A percentile compares a stretch with the other conserved stretches of the same genome.
These are phyloP conservation scores for Lachnellula cervina DNA, from an alignment of 2,329 filamentous ascomycete genomes.

Conservation along the genomic window DNA sequence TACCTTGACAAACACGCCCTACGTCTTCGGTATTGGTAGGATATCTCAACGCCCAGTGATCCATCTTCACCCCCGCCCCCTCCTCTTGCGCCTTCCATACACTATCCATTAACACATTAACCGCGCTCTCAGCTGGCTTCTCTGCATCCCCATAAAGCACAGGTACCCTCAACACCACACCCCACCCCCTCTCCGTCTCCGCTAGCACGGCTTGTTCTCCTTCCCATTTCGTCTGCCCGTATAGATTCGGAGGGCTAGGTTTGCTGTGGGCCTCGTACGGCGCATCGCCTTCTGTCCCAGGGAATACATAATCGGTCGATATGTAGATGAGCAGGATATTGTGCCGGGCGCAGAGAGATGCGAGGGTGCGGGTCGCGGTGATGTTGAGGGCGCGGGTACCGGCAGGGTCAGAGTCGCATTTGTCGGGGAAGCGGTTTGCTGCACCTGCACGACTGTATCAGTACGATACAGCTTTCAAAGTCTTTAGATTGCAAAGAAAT, in stretches of 20 bases:
- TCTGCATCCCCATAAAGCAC: slow-evolving; percentile 78
- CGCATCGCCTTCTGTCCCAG: slow-evolving; percentile 70
- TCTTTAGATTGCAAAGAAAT: too few relatives aligned
- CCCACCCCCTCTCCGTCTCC: slow-evolving; percentile 49
- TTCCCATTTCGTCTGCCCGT: slow-evolving; percentile 68
- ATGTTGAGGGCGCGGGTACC: slow-evolving; percentile 72
- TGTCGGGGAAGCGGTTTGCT: slow-evolving; percentile 83
- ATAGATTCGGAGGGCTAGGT: slow-evolving; percentile 72
- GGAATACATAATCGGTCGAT: slow-evolving; percentile 78
- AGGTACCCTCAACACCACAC: slow-evolving; percentile 72
- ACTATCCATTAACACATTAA: slow-evolving; percentile 74
- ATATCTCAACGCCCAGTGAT: slow-evolving; percentile 79
- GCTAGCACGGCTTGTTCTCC: slow-evolving; percentile 67
- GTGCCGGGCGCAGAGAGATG: slow-evolving; percentile 55
- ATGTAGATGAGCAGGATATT: slow-evolving; percentile 70
- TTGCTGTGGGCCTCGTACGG: slow-evolving; percentile 66
- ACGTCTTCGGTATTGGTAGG: slow-evolving; percentile 89
- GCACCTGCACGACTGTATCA: slow-evolving; percentile 51
- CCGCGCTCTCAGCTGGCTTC: slow-evolving; percentile 68
- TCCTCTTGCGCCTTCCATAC: slow-evolving; percentile 69
- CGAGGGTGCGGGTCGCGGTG: slow-evolving; percentile 62
- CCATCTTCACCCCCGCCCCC: slow-evolving; percentile 65
- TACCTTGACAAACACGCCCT: slow-evolving; percentile 67
- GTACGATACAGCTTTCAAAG: not conserved
- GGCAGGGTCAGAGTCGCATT: slow-evolving; percentile 73